Evolutionary conservation across 73 alveolate genomes (phyloP).

Genomic region (Stentor coeruleus): DNA sequence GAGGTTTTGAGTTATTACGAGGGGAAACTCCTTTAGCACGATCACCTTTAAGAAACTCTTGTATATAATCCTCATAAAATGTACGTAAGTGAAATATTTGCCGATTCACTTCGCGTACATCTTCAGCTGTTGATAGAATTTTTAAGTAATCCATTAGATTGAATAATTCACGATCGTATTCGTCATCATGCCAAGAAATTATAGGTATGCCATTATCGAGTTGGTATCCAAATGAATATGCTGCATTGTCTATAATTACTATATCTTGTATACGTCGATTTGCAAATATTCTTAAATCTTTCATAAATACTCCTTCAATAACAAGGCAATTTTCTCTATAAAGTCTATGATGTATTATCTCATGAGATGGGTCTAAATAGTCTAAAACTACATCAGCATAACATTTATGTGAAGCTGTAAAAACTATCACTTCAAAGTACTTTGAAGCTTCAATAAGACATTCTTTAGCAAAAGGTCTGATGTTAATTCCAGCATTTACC

Average conservation of each 20-base stretch:
- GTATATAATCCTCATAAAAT: constrained; percentile 15
- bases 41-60: constrained; percentile 1
- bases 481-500: constrained; percentile 41
- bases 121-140: background rate
- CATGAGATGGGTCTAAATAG: constrained; percentile 65
- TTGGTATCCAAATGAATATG: constrained; percentile 62
- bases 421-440: constrained; percentile 60
- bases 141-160: constrained; percentile 12
- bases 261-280: constrained; percentile 49
- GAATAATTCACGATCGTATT: constrained; percentile 57
- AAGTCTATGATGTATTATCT: constrained; percentile 62
- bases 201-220: constrained; percentile 81
- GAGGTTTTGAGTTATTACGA: too few relatives aligned
- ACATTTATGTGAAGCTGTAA: constrained; percentile 73
- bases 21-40: background rate
- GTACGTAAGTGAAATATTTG: background rate
- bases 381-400: constrained; percentile 81
- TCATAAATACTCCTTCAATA: constrained; percentile 40
- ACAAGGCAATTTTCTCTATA: constrained; percentile 69
- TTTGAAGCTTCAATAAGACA: constrained; percentile 62
- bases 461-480: constrained; percentile 67
- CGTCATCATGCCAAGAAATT: constrained; percentile 70
- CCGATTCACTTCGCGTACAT: constrained; percentile 14
- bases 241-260: constrained; percentile 55
- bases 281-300: constrained; percentile 42